phyloP scores from a whole-genome alignment of 2,329 filamentous ascomycete species.

The Incumbomyces lentus region DNA sequence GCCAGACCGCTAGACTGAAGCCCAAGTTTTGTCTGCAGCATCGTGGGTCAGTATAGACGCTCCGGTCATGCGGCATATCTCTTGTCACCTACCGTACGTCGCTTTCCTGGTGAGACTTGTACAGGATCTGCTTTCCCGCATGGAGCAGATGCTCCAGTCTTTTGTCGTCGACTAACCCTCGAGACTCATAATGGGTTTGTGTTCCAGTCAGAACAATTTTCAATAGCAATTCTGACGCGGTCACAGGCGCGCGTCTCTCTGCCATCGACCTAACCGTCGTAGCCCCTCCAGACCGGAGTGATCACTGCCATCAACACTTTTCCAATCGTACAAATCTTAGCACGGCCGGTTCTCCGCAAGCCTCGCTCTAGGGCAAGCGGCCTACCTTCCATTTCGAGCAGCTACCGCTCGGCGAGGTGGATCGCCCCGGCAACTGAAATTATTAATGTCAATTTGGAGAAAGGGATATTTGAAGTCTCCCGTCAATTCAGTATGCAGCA shows the following conservation, averaged over 20 bases:
- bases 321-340: no score
- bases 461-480: neutral
- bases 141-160: slow-evolving; percentile 48
- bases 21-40: slow-evolving; percentile 44
- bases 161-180: slow-evolving; percentile 49
- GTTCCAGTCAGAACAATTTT: slow-evolving; percentile 39
- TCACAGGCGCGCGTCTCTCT: slow-evolving; percentile 22
- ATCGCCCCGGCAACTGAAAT: no score
- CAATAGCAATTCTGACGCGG: slow-evolving; percentile 37
- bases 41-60: neutral
- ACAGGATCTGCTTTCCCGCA: slow-evolving; percentile 50
- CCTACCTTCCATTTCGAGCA: neutral
- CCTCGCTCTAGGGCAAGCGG: neutral
- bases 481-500: no score
- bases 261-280: neutral
- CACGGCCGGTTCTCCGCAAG: no score
- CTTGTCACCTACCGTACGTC: slow-evolving; percentile 33
- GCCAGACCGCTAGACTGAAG: slow-evolving; percentile 47
- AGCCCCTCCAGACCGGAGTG: no score
- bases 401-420: neutral
- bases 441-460: no score
- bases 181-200: slow-evolving; percentile 49
- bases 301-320: no score
- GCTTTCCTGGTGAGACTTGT: slow-evolving; percentile 46
- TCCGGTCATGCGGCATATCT: slow-evolving; percentile 22